Percentiles rank a stretch among this genome's conserved stretches.
Evolutionary conservation across 768 basidiomycete genomes (phyloP).

Genomic region (Mycena amicta): DNA sequence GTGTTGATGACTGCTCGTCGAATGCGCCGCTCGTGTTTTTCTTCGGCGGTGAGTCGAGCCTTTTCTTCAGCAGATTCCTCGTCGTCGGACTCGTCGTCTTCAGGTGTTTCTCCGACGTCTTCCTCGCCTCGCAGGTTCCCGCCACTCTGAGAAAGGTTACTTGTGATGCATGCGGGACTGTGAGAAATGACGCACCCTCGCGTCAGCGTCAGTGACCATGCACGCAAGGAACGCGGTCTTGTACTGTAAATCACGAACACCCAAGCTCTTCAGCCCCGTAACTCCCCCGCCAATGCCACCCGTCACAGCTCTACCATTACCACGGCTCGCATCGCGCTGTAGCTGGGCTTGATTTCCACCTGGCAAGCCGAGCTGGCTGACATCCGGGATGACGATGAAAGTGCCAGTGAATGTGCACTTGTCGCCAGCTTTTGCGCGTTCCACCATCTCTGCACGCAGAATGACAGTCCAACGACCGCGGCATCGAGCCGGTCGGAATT

Average conservation of each 20-base stretch:
- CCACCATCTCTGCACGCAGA: slow-evolving; percentile 92
- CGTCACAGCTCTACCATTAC: slow-evolving; percentile 58
- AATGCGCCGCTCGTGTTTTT: not conserved
- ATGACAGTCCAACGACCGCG: slow-evolving; percentile 95
- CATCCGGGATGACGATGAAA: slow-evolving; percentile 98
- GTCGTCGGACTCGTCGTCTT: not conserved
- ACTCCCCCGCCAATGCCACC: slow-evolving; percentile 80
- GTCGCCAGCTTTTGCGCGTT: slow-evolving; percentile 98
- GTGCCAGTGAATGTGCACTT: slow-evolving; percentile 98
- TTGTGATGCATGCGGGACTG: not conserved
- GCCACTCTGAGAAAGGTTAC: slow-evolving; percentile 52
- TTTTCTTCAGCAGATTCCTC: not conserved
- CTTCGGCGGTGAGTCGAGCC: not conserved
- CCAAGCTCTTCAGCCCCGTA: slow-evolving; percentile 90
- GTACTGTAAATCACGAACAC: slow-evolving; percentile 94
- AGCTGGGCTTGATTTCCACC: slow-evolving; percentile 92
- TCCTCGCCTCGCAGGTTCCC: slow-evolving; percentile 92
- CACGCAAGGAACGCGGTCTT: slow-evolving; percentile 99
- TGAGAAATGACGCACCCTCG: slow-evolving; percentile 59
- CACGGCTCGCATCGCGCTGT: slow-evolving; percentile 79
- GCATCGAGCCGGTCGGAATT: slow-evolving; percentile 98
- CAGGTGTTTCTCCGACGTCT: slow-evolving; percentile 62
- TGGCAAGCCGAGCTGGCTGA: slow-evolving; percentile 91
- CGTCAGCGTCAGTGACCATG: slow-evolving; percentile 93
- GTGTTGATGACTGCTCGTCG: slow-evolving; percentile 83